Evolutionary conservation across 257 asterid genomes (phyloP).

Genomic region (Marsdenia floribunda): DNA sequence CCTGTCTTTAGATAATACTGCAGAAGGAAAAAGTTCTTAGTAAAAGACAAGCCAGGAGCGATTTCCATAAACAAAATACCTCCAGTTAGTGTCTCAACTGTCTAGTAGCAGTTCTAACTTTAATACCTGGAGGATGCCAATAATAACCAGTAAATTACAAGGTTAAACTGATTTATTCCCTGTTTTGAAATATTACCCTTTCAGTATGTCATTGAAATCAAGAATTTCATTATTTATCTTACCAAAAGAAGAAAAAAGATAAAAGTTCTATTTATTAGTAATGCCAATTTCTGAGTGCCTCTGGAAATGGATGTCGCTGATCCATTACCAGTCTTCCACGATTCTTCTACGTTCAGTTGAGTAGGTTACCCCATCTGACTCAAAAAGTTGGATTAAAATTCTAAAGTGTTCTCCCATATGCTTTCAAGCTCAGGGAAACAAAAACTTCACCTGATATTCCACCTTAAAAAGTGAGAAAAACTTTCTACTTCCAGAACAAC

Average conservation of each 20-base stretch:
- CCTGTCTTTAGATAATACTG: slow-evolving; percentile 74
- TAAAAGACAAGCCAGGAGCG: not conserved
- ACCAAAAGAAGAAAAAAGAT: not conserved
- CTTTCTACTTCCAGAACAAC: not conserved
- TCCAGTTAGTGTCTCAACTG: not conserved
- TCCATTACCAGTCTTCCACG: not conserved
- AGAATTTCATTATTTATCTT: not conserved
- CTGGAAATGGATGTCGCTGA: not conserved
- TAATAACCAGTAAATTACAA: not conserved
- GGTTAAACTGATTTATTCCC: not conserved
- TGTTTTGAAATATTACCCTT: not conserved
- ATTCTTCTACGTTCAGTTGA: no score
- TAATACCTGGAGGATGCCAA: no score
- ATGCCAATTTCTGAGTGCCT: not conserved
- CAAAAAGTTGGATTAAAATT: not conserved
- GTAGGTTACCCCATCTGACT: no score
- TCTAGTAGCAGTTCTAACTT: no score
- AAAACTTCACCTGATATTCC: not conserved
- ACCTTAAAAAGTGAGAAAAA: not conserved
- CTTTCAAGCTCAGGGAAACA: not conserved
- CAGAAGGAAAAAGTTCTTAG: slow-evolving; percentile 17
- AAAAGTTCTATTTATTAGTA: not conserved
- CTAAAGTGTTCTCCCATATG: not conserved
- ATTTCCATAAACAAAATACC: not conserved
- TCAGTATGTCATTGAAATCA: slow-evolving; percentile 1